Base-by-base conservation (phyloP, 2,329 filamentous ascomycete genomes). In the Diaporthe helianthi region DNA sequence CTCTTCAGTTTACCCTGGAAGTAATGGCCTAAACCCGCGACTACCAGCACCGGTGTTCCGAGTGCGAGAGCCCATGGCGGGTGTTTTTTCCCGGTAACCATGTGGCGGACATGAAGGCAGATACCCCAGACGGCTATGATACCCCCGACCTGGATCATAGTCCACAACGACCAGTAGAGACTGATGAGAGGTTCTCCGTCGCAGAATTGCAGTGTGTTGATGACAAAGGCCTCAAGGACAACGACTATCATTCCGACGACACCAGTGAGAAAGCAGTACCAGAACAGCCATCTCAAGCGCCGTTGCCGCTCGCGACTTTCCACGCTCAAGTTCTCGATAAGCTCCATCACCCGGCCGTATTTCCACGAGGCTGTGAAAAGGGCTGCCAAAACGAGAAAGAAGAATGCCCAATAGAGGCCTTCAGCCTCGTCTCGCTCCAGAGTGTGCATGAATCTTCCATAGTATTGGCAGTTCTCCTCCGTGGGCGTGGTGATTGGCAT, bases 151-250 rank as follows among this genome's bases (percentile, higher is more conserved):
- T 89, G 87, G 6, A 88, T 79, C 81, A 87, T 86, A 26, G 85
- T 87, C 85, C 86, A 89, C 2, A 86, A 87, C 0, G 86, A 84
- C 87, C 87, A 89, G 76, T 88, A 89, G 0, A 89, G 78, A 1
- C 83, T 82, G 78, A 88, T 88, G 67, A 89, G 81, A 72, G 88
- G 84, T 73, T 89, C 87, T 12, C 86, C 86, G 46, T 87, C 85
- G 72, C 87, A 89, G 72, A 87, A 89, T 72, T 89, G 85, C 5
- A 88, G 76, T 0, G 84, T 84, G 68, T 87, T 73, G 22, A 88
- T 81, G 13, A 80, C 78, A 68, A 84, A 89, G 17, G 84, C 84
- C 75, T 89, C 86, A 77, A 89, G 81, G 65, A 88, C 78, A 33
- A 87, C 79, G 15, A 83, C 78, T 38, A 77, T 77, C 4, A 83